Evolutionary conservation across 2,329 filamentous ascomycete species (phyloP).

Genomic region (Plectosphaerella plurivora): DNA sequence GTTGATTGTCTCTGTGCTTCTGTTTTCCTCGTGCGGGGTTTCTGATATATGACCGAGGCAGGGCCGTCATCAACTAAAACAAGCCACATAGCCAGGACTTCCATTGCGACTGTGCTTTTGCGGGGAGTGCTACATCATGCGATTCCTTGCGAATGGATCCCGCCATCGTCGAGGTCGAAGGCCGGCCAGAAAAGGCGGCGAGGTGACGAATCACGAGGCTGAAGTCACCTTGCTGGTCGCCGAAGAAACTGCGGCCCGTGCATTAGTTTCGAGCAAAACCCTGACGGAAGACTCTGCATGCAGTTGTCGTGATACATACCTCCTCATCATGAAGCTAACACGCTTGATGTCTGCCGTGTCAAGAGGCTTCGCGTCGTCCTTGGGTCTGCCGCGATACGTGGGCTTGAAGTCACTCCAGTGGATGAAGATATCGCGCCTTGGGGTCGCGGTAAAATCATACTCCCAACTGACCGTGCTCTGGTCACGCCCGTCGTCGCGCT

Average conservation of each 20-base stretch:
- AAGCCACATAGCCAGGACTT: not conserved
- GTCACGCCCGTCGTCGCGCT: slow-evolving; percentile 61
- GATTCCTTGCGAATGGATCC: slow-evolving; percentile 1
- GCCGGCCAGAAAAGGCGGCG: slow-evolving; percentile 7
- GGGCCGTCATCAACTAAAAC: not conserved
- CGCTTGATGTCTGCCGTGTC: slow-evolving; percentile 58
- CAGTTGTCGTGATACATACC: slow-evolving; percentile 42
- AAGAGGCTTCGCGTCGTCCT: slow-evolving; percentile 55
- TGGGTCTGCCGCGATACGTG: slow-evolving; percentile 68
- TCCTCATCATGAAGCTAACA: slow-evolving; percentile 76
- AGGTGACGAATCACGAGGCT: slow-evolving; percentile 40
- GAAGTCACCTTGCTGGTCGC: slow-evolving; percentile 66
- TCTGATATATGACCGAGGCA: no score
- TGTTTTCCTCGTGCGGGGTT: no score
- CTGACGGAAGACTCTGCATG: no score
- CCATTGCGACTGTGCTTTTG: not conserved
- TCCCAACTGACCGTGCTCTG: slow-evolving; percentile 71
- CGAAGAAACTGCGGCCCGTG: slow-evolving; percentile 60
- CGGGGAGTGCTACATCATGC: not conserved
- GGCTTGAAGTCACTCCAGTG: slow-evolving; percentile 63
- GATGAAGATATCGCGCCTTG: slow-evolving; percentile 42
- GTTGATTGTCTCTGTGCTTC: no score
- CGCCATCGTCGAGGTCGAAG: slow-evolving; percentile 1
- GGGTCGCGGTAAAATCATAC: slow-evolving; percentile 53
- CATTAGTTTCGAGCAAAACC: no score